These are phyloP conservation scores for Agaricus subrufescens DNA, from an alignment of 768 basidiomycete species.

Conservation along the genomic window DNA sequence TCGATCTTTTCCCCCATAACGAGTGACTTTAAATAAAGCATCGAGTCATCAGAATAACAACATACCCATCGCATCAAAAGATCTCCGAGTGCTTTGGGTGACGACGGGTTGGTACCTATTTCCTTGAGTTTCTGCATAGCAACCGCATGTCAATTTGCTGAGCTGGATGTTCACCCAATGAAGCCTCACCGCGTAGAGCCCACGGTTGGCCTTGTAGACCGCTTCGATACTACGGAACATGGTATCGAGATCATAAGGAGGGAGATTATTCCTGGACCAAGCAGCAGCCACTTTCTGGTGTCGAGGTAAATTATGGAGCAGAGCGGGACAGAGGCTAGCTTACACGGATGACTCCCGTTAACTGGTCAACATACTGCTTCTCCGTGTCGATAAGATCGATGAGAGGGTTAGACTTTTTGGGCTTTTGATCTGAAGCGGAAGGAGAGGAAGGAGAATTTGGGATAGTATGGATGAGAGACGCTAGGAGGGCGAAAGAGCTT, in stretches of 20 bases:
- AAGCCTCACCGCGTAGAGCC: constrained; percentile 58
- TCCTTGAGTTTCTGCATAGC: constrained; percentile 80
- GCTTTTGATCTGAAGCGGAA: constrained; percentile 35
- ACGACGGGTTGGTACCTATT: constrained; percentile 87
- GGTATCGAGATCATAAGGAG: constrained; percentile 83
- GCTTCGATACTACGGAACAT: constrained; percentile 95
- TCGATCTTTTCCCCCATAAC: constrained; percentile 59
- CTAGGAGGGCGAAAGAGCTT: constrained; percentile 16
- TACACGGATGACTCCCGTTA: constrained; percentile 89
- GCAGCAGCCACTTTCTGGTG: constrained; percentile 92
- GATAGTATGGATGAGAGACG: constrained; percentile 23
- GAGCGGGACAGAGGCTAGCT: constrained; percentile 21
- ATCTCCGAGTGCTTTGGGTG: constrained; percentile 92
- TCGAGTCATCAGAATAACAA: constrained; percentile 11
- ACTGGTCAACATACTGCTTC: constrained; percentile 83
- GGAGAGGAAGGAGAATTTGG: constrained; percentile 29
- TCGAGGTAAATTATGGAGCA: constrained; percentile 8
- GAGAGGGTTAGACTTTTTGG: constrained; percentile 76
- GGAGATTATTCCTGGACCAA: constrained; percentile 94
- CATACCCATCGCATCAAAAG: constrained; percentile 96
- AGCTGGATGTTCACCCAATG: neutral
- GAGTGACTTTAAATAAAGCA: constrained; percentile 11
- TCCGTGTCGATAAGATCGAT: constrained; percentile 93
- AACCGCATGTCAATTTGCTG: constrained; percentile 14
- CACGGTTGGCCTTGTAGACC: constrained; percentile 88